Base-by-base conservation (phyloP, 441 rosid species). In the Euphorbia corollata region DNA sequence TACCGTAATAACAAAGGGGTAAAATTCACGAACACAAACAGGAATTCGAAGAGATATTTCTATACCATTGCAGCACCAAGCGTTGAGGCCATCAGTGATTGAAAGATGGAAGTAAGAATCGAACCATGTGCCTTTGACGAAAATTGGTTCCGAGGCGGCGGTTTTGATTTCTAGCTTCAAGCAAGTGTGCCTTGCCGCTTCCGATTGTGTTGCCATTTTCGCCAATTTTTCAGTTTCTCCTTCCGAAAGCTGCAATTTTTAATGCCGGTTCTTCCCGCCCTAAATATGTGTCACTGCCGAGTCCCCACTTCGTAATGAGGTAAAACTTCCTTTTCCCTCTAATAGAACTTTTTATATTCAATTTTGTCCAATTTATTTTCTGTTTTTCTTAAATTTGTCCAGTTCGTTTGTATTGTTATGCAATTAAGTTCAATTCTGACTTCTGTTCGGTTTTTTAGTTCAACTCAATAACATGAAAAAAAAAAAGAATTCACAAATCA, bases 21-120 rank as follows among this genome's bases (percentile, higher is more conserved):
- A 13, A n/a, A 19, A 27, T 20, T 3, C 4, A 36, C 0, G 2
- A 3, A 3, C 18, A 47, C 10, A 15, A 8, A 47, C 0, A n/a
- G 18, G 18, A 11, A 47, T 4, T 19, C 47, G 1, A 4, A 18
- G n/a, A 15, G 5, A 43, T 10, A 43, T 54, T 22, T 30, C 1
- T 34, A 11, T 77, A 89, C 93, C 92, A 67, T 77, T 66, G 81
- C 95, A 92, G 78, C 81, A 24, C 96, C 98, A 90, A 66, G 93
- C 78, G 48, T 41, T 73, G 77, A 84, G 78, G 72, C 96, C 96
- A 74, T 86, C 89, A 34, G 95, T 82, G 87, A 92, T 73, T 75
- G 90, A 77, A 83, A 89, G 80, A 61, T 83, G 74, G 79, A 92
- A 92, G 72, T 41, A 84, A 67, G 87, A 74, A 11, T 70, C 54